Evolutionary conservation across 768 basidiomycete species (phyloP).

Genomic region (Lactarius akahatsu): DNA sequence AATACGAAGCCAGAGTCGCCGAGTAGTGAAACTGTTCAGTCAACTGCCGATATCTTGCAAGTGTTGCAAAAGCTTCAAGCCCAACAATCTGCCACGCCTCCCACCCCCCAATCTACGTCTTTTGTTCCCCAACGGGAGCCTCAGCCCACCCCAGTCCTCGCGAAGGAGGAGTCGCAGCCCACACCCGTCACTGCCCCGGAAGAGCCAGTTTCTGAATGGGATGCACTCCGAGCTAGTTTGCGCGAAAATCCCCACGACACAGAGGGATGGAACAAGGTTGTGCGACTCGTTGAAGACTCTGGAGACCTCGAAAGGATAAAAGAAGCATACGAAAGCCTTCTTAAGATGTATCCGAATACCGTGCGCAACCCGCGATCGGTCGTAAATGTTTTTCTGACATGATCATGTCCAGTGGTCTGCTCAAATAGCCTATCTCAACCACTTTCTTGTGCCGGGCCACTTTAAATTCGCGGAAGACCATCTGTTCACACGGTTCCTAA

Average conservation of each 20-base stretch:
- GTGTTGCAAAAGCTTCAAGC: conserved; percentile 28
- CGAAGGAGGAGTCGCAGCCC: conserved; percentile 28
- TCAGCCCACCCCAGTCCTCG: conserved; percentile 11
- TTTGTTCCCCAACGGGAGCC: conserved; percentile 19
- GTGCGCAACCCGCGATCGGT: conserved; percentile 53
- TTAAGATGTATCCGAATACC: conserved; percentile 87
- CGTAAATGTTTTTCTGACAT: conserved; percentile 31
- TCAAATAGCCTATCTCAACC: conserved; percentile 81
- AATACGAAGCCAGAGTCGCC: conserved; percentile 19
- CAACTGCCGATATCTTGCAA: conserved; percentile 26
- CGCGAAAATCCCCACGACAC: conserved; percentile 70
- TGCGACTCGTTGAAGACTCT: conserved; percentile 72
- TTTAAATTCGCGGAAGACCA: conserved; percentile 73
- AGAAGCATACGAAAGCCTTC: conserved; percentile 75
- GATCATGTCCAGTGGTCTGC: conserved; percentile 60
- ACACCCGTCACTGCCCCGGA: conserved; percentile 23
- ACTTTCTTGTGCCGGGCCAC: conserved; percentile 63
- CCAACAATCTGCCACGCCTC: conserved; percentile 21
- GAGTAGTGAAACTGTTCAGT: conserved; percentile 23
- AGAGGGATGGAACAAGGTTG: conserved; percentile 74
- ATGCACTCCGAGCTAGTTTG: conserved; percentile 58
- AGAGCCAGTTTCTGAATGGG: conserved; percentile 61
- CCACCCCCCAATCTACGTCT: conserved; percentile 16
- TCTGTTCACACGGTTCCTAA: conserved; percentile 86
- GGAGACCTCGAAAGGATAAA: conserved; percentile 80